Base-by-base conservation (phyloP, 2,329 filamentous ascomycete genomes). In the Leptodontidium sp. region DNA sequence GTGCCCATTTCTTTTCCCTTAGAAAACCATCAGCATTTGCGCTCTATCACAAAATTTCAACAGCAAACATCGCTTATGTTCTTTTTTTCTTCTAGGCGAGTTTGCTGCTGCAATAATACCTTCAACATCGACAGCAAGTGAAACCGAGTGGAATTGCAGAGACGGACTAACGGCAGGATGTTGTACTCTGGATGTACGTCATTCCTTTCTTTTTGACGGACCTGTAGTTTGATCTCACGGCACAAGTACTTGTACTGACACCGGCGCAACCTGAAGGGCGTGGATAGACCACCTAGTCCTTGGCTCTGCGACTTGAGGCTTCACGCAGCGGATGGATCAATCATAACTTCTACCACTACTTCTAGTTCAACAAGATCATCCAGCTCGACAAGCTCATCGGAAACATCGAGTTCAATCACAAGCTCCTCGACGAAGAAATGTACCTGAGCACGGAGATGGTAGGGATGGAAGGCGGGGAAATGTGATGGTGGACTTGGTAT, bases 221-320 rank as follows among this genome's bases (percentile, higher is more conserved):
- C 1, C 35, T 1, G 17, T 14, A 12, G 1, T 26, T n/a, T n/a
- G 0, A 14, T 17, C 6, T 7, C 1, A 65, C 1, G 14, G 63
- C 43, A 43, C n/a, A 40, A 9, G 24, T 40, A 21, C 40, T 66
- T 5, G 24, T 9, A 21, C 40, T 66, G 47, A 61, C 32, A 52
- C 9, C n/a, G 9, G 14, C 12, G n/a, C 17, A 26, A 26, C 17
- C 3, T 1, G 21, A 29, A 66, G 64, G 57, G 55, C n/a, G 40
- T 17, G 4, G 49, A 57, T 38, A 61, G 52, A 52, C 64, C 57
- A 26, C 64, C 64, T 1, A 66, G 43, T 24, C 64, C 64, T 7
- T 66, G 64, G 64, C 43, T 50, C 21, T 66, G 64, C 49, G 35
- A 66, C 11, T 52, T 53, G 35, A 66, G 38, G 32, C 29, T 65